A percentile compares a stretch with the other conserved stretches of the same genome.
These are phyloP conservation scores for Tuber aestivum DNA, from an alignment of 495 filamentous ascomycete species.

Conservation along the genomic window DNA sequence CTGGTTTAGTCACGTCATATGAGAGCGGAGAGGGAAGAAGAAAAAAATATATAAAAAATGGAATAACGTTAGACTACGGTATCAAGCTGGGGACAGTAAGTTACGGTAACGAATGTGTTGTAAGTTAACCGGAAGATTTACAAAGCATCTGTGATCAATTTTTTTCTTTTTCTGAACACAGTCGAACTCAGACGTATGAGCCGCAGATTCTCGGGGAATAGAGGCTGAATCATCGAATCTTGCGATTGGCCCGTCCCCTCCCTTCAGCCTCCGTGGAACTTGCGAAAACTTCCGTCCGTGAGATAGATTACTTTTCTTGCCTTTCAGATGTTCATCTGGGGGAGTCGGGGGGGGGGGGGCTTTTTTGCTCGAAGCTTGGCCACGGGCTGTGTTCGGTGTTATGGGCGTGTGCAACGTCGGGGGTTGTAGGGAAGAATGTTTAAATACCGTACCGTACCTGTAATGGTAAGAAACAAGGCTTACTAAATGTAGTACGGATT, in stretches of 20 bases:
- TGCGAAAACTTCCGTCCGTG: neutral
- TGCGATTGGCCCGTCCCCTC: neutral
- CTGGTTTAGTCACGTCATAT: neutral
- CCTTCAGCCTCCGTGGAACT: neutral
- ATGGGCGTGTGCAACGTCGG: neutral
- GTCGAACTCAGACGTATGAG: no score
- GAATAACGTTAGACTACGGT: neutral
- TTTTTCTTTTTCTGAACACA: neutral
- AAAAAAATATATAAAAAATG: neutral
- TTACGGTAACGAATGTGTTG: neutral
- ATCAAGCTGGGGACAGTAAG: no score
- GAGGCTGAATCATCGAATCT: neutral
- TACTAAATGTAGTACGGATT: neutral
- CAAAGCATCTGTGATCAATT: neutral
- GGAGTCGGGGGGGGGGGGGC: no score
- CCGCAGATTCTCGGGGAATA: neutral
- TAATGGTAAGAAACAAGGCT: neutral
- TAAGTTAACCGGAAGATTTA: neutral
- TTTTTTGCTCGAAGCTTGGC: neutral
- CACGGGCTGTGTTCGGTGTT: neutral
- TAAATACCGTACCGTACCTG: no score
- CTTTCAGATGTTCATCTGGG: neutral
- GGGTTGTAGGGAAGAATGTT: neutral
- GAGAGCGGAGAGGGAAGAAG: neutral
- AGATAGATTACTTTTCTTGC: neutral